Evolutionary conservation across 179 eudicot species (phyloP), one percentile per base, ranked within the genome.

Genomic region (Vitellaria paradoxa): DNA sequence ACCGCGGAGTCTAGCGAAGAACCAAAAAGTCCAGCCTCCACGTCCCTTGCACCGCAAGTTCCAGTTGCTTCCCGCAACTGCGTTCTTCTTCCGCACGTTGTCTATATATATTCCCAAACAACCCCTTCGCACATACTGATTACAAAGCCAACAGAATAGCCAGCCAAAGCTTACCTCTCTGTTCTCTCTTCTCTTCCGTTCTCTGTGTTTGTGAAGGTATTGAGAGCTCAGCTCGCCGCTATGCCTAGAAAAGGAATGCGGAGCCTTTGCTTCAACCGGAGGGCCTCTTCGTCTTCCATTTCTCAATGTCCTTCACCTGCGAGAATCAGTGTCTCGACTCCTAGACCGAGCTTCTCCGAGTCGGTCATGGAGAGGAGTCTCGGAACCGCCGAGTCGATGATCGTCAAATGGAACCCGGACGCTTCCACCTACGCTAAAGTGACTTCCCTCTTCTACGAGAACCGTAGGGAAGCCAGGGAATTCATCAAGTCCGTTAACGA

Each of bases 361-460:
- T 72, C 86, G 0, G 68, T 75, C 26, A 73, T 84, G 76, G 83
- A 85, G 13, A 76, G 79, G 17, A 86, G 81, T 1, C 80, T 90
- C 9, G 83, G 72, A 0, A 50, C 52, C 0, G 89, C 91, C 0
- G 91, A 87, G 66, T 70, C 82, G 0, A 70, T 83, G 0, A 81
- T 90, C 76, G 74, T 18, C 30, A 84, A 83, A 71, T 88, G 93
- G 91, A 74, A 78, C 20, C 82, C 84, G 0, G 82, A 85, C 6
- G 37, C 81, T 10, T 73, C 90, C 11, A 65, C 80, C 17, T 77
- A 26, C 72, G 81, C 81, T 14, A 76, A 73, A 21, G 84, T 86
- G 72, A 84, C 90, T 30, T 90, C 91, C 20, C 86, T 90, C n/a
- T 88, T 88, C 86, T 77, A 82, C 77, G 84, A 84, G 72, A 82